phyloP scores from a whole-genome alignment of 2,329 filamentous ascomycete species.

The Alternaria gaisen region DNA sequence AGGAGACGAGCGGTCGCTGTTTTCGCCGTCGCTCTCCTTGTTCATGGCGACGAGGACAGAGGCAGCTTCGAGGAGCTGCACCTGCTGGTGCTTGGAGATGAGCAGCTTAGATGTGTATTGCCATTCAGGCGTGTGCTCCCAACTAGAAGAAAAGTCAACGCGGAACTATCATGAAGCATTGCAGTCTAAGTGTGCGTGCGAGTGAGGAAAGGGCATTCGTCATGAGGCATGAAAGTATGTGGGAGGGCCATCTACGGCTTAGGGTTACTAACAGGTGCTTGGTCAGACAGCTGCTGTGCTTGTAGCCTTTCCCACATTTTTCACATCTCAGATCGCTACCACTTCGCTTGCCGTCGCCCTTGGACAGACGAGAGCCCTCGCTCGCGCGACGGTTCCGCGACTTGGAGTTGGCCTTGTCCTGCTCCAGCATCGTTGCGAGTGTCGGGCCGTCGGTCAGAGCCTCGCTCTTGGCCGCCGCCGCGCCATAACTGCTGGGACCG shows the following conservation, averaged over 20 bases:
- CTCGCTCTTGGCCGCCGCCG: constrained; percentile 57
- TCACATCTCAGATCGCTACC: constrained; percentile 92
- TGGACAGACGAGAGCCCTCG: constrained; percentile 83
- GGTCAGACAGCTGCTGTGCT: constrained; percentile 99
- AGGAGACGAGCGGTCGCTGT: constrained; percentile 84
- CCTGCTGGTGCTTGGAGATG: constrained; percentile 99
- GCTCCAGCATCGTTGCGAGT: constrained; percentile 59
- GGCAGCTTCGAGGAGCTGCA: constrained; percentile 94
- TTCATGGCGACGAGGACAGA: constrained; percentile 97
- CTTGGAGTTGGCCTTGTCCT: constrained; percentile 60
- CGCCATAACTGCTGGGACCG: constrained; percentile 47
- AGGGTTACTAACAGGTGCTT: constrained; percentile 98
- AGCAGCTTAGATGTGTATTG: constrained; percentile 95
- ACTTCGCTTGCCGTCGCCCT: constrained; percentile 81
- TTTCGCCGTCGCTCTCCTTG: constrained; percentile 67
- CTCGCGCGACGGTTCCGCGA: constrained; percentile 72
- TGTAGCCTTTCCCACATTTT: constrained; percentile 99
- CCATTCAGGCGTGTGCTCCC: constrained; percentile 99
- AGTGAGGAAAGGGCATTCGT: constrained; percentile 48
- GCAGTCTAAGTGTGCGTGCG: constrained; percentile 21
- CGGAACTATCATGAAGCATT: constrained; percentile 28
- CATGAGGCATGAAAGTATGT: constrained; percentile 54
- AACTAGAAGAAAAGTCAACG: constrained; percentile 69
- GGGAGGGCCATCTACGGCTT: constrained; percentile 51
- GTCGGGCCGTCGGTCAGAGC: constrained; percentile 74